These are phyloP conservation scores for Saccharomyces jurei DNA, from an alignment of 805 yeast species.

Conservation along the genomic window DNA sequence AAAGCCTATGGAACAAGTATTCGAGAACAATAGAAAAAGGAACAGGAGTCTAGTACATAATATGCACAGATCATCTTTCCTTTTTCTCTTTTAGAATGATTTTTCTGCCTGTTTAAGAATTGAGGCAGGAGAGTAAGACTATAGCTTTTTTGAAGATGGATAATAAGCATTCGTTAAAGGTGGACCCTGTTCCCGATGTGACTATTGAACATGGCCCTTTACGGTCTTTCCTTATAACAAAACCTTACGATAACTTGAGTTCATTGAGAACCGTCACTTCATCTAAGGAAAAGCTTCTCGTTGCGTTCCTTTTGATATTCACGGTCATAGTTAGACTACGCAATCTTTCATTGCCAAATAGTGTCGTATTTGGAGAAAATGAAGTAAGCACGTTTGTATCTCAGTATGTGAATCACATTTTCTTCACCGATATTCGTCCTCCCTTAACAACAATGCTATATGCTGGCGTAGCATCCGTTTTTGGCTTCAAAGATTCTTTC, in stretches of 20 bases:
- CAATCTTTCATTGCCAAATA: slow-evolving; percentile 56
- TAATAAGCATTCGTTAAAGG: not conserved
- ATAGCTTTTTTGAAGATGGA: not conserved
- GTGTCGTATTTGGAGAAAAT: slow-evolving; percentile 86
- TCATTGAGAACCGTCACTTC: slow-evolving; percentile 35
- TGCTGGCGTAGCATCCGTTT: slow-evolving; percentile 57
- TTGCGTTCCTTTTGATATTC: slow-evolving; percentile 38
- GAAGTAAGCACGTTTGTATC: slow-evolving; percentile 91
- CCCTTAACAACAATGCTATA: slow-evolving; percentile 68
- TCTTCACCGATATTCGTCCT: slow-evolving; percentile 69
- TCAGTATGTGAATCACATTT: slow-evolving; percentile 58
- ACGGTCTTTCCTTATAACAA: slow-evolving; percentile 49
- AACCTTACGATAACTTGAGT: slow-evolving; percentile 37
- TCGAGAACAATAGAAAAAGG: not conserved
- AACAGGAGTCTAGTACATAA: not conserved
- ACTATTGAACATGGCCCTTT: slow-evolving; percentile 42
- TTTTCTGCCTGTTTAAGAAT: not conserved
- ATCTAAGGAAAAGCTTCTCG: slow-evolving; percentile 33
- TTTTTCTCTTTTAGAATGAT: not conserved
- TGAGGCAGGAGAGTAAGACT: not conserved
- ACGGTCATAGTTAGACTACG: slow-evolving; percentile 55
- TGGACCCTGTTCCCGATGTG: slow-evolving; percentile 38
- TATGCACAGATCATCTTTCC: not conserved
- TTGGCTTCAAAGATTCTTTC: slow-evolving; percentile 67
- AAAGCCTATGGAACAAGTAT: not conserved